These are phyloP conservation scores for Aspergillus wentii DNA, from an alignment of 495 filamentous ascomycete genomes.

Conservation along the genomic window DNA sequence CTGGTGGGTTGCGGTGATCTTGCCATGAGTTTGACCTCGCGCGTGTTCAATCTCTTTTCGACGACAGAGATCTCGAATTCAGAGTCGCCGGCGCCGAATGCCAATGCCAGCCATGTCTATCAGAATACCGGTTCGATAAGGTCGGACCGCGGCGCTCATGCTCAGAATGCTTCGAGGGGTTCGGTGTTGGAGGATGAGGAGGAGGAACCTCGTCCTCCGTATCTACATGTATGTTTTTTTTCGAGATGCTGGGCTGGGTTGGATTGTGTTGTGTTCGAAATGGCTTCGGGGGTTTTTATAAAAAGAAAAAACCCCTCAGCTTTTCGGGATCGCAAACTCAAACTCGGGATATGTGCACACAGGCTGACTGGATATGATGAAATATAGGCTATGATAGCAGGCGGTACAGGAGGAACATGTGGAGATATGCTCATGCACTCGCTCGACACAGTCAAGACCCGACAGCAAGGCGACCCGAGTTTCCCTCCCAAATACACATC, in stretches of 20 bases:
- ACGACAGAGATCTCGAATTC: conserved; percentile 29
- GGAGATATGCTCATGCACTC: conserved; percentile 99
- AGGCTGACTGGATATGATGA: conserved; percentile 4
- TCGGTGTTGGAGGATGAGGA: conserved; percentile 21
- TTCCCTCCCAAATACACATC: conserved; percentile 88
- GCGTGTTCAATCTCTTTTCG: conserved; percentile 39
- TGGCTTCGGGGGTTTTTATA: too few relatives aligned
- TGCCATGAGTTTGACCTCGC: conserved; percentile 46
- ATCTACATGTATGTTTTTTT: conserved; percentile 54
- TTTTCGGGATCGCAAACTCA: too few relatives aligned
- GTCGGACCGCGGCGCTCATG: conserved; percentile 9
- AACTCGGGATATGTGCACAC: too few relatives aligned
- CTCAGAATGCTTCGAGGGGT: conserved; percentile 7
- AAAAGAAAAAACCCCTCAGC: too few relatives aligned
- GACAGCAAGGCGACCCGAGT: conserved; percentile 92
- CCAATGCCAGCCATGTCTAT: conserved; percentile 9
- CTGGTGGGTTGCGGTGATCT: conserved; percentile 29
- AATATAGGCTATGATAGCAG: conserved; percentile 84
- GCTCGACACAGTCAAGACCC: conserved; percentile 97
- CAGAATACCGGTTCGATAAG: conserved; percentile 12
- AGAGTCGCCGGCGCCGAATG: conserved; percentile 11
- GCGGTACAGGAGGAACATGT: conserved; percentile 82
- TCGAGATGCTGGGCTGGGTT: too few relatives aligned
- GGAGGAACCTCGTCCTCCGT: conserved; percentile 55
- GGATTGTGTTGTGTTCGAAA: too few relatives aligned